A percentile compares a stretch with the other conserved stretches of the same genome.
These are phyloP conservation scores for Agrocybe praecox DNA, from an alignment of 768 basidiomycete species.

Conservation along the genomic window DNA sequence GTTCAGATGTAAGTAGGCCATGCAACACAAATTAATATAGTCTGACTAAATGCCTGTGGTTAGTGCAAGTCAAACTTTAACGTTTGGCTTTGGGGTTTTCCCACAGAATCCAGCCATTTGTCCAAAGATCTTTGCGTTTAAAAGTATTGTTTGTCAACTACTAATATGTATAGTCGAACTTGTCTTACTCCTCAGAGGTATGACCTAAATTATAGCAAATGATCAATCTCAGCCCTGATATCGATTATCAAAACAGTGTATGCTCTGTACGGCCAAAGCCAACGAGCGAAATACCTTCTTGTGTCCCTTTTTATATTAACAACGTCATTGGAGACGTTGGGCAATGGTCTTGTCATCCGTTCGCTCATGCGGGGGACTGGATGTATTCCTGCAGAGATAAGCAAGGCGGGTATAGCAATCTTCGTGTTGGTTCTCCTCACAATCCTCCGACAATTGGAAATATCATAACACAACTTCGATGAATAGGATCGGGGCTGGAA, in stretches of 20 bases:
- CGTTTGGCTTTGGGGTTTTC: neutral
- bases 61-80: neutral
- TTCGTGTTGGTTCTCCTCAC: neutral
- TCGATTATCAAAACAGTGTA: neutral
- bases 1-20: conserved; percentile 4
- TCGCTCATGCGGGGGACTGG: neutral
- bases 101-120: neutral
- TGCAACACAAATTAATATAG: neutral
- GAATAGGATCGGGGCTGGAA: neutral
- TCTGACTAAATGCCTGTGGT: neutral
- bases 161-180: neutral
- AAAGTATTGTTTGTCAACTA: neutral
- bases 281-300: neutral
- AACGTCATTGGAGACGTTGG: neutral
- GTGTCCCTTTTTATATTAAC: neutral
- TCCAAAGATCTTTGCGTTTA: neutral
- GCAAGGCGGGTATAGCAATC: neutral
- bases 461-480: neutral
- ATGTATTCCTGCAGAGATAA: neutral
- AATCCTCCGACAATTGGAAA: neutral
- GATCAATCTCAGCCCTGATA: neutral
- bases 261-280: neutral
- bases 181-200: neutral
- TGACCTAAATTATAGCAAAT: neutral
- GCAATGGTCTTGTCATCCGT: neutral